Conservation (phyloP, 2,329 filamentous ascomycete species). For the Stagonosporopsis tanaceti region DNA sequence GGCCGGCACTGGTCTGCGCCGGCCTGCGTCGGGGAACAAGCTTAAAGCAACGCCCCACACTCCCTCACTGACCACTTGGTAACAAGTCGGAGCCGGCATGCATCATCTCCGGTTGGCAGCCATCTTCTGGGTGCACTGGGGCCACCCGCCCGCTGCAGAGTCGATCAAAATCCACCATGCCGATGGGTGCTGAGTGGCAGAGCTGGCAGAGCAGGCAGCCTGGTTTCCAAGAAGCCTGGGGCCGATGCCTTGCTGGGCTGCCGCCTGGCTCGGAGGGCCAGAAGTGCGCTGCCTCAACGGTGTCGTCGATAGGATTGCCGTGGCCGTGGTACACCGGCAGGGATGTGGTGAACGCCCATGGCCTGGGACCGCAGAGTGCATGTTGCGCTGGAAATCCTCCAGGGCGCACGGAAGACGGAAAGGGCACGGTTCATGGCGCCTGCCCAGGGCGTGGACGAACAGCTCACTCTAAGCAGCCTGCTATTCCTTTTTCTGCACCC, state of each 20-base stretch:
- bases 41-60: slow-evolving; percentile 26
- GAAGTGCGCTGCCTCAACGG: slow-evolving; percentile 10
- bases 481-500: slow-evolving; percentile 42
- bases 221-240: background rate
- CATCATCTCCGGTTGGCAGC: slow-evolving; percentile 31
- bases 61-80: slow-evolving; percentile 25
- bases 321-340: slow-evolving; percentile 32
- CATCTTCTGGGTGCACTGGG: slow-evolving; percentile 26
- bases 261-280: slow-evolving; percentile 1
- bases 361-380: slow-evolving; percentile 31
- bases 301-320: slow-evolving; percentile 21
- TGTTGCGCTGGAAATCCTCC: slow-evolving; percentile 32
- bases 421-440: slow-evolving; percentile 36
- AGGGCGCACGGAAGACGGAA: slow-evolving; percentile 46
- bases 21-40: slow-evolving; percentile 21
- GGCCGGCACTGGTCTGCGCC: slow-evolving; percentile 24
- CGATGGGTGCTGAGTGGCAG: slow-evolving; percentile 1
- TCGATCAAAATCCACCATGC: slow-evolving; percentile 36
- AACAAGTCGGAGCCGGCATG: slow-evolving; percentile 20
- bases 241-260: background rate
- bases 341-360: slow-evolving; percentile 25
- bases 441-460: slow-evolving; percentile 25
- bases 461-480: slow-evolving; percentile 31
- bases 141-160: slow-evolving; percentile 41
- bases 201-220: background rate